phyloP scores from a whole-genome alignment of 164 flowering plant genomes.

The Warburgia ugandensis region DNA sequence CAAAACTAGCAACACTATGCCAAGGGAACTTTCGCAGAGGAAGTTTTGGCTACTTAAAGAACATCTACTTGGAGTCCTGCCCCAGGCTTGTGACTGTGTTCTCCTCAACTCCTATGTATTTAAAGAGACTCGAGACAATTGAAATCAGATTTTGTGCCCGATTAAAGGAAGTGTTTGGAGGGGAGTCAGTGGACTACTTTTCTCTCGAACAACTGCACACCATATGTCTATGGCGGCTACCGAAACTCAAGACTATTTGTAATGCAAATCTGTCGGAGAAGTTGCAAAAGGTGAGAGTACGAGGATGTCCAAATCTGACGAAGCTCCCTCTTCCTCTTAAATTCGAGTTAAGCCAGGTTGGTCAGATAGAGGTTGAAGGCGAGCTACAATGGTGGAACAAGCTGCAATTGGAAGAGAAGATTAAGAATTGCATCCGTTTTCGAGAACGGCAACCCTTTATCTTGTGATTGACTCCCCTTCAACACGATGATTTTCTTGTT shows the following conservation, averaged over 20 bases:
- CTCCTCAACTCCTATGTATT: rapidly evolving
- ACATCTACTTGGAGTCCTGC: background rate
- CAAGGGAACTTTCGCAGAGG: rapidly evolving
- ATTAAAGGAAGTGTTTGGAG: background rate
- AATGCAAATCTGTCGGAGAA: background rate
- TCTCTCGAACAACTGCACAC: background rate
- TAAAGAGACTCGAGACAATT: background rate
- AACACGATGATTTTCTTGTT: too few species aligned
- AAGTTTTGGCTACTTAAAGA: background rate
- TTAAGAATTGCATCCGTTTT: background rate
- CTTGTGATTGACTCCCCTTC: too few species aligned
- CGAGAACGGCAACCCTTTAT: too few species aligned
- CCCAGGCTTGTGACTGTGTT: background rate
- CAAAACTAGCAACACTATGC: background rate
- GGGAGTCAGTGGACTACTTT: rapidly evolving
- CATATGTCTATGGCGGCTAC: background rate
- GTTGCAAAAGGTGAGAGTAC: background rate
- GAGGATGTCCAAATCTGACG: background rate
- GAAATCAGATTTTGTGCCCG: background rate
- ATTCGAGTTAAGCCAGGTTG: too few species aligned
- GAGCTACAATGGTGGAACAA: slow-evolving; percentile 2
- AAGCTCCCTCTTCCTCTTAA: background rate
- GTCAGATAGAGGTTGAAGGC: background rate
- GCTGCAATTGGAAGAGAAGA: background rate
- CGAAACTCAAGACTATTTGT: background rate